Conservation (phyloP, 1,139 yeast species). For the Protomyces pachydermus region DNA sequence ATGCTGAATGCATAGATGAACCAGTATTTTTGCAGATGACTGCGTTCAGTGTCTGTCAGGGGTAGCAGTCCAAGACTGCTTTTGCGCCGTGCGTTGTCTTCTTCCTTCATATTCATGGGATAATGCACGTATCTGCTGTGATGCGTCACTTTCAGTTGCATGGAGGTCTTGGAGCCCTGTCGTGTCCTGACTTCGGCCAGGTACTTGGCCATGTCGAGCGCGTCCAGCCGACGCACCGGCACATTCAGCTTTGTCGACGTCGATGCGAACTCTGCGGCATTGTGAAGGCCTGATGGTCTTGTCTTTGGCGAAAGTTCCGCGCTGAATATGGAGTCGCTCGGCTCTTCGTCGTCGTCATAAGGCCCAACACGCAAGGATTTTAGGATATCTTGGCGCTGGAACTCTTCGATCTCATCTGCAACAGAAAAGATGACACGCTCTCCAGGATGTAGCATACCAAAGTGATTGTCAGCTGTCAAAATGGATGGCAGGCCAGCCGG, state of each 20-base stretch:
- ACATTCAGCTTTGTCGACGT: not conserved
- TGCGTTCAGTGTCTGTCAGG: not conserved
- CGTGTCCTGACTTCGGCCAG: not conserved
- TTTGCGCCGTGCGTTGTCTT: not conserved
- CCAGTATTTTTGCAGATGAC: not conserved
- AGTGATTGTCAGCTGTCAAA: too few species aligned
- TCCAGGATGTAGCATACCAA: not conserved
- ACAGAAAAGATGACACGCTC: not conserved
- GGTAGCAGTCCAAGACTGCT: not conserved
- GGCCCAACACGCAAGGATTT: not conserved
- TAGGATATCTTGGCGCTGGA: not conserved
- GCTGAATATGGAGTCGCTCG: not conserved
- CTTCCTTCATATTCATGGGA: not conserved
- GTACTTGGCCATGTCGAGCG: not conserved
- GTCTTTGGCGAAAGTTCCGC: not conserved
- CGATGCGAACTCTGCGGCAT: not conserved
- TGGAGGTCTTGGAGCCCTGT: not conserved
- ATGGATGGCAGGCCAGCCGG: too few species aligned
- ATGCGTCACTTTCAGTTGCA: not conserved
- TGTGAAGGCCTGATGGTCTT: not conserved
- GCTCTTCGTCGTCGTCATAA: not conserved
- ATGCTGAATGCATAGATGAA: not conserved
- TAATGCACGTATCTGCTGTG: not conserved
- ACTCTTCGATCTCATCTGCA: not conserved
- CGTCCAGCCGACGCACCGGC: not conserved